These are phyloP conservation scores for Niebla homalea DNA, from an alignment of 495 filamentous ascomycete genomes.

Conservation along the genomic window DNA sequence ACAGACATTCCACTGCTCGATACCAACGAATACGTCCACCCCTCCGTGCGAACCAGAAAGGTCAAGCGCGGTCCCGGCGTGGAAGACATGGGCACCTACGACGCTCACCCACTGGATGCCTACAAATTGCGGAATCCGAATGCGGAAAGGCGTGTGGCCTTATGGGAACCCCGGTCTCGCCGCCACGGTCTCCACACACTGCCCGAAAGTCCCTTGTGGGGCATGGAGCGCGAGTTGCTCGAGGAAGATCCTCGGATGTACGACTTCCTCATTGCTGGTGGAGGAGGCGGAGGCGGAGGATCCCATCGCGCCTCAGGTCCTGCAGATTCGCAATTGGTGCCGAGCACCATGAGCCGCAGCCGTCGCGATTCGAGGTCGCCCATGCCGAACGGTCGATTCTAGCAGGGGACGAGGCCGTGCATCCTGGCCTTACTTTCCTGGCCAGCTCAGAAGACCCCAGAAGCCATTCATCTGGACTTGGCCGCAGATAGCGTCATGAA, in stretches of 20 bases:
- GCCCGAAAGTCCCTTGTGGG: conserved; percentile 12
- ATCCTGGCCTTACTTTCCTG: too few relatives aligned
- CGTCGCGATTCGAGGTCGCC: neutral
- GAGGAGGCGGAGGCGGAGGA: neutral
- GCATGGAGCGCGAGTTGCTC: conserved; percentile 10
- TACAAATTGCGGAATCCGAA: conserved; percentile 15
- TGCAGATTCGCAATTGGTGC: neutral
- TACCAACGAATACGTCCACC: conserved; percentile 18
- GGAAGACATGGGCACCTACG: conserved; percentile 14
- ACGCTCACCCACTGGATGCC: conserved; percentile 12
- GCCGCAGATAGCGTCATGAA: too few relatives aligned
- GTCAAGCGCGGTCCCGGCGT: conserved; percentile 10
- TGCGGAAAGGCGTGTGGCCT: conserved; percentile 8
- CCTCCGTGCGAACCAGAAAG: conserved; percentile 14
- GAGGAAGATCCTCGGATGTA: conserved; percentile 7
- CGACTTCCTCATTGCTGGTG: conserved; percentile 6
- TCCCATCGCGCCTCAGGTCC: neutral
- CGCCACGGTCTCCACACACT: conserved; percentile 3
- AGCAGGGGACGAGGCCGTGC: too few relatives aligned
- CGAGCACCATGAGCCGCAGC: neutral
- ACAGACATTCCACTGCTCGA: conserved; percentile 8
- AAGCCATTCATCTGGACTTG: too few relatives aligned
- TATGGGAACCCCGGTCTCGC: conserved; percentile 14
- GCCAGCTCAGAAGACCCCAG: too few relatives aligned
- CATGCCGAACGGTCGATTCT: neutral